Evolutionary conservation across 805 yeast species (phyloP), one percentile per base, ranked within the genome.

Genomic region (Saccharomycopsis fermentans): DNA sequence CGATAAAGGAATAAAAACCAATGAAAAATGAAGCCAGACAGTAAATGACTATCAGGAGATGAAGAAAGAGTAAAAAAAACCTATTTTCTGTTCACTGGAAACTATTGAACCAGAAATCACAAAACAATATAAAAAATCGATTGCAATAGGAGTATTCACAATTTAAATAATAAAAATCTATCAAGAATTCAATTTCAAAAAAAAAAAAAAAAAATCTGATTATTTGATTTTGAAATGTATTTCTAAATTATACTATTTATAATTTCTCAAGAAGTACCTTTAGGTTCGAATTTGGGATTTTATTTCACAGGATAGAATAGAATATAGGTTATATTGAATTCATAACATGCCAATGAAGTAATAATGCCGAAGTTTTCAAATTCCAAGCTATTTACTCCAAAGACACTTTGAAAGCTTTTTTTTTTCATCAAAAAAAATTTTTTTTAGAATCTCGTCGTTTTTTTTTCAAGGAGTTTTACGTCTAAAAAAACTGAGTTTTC

Each of bases 111-210:
- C n/a, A 24, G n/a, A 11, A 6, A 43, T 21, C 50, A 43, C 27
- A 43, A 43, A 43, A 43, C 29, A 43, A 43, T 21, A 43, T 9
- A 43, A 43, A 21, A 4, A 43, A 21, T 8, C 24, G 26, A 21
- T 14, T 43, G 50, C 17, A 24, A 21, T 43, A 24, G 50, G 26
- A 24, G 29, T 21, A 43, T 43, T 21, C 24, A 43, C 50, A 43
- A 43, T 43, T 43, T 29, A 43, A 43, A 43, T 43, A 43, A 43
- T 29, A 43, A 43, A 43, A 43, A 43, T 43, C 50, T 43, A 43
- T 43, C 50, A 43, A 43, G 50, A 43, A 43, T 43, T 43, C 29
- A 43, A 43, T 26, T 43, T 43, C 50, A 43, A 43, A 43, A 43
- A 43, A 21, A 43, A 43, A 43, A 43, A 43, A 21, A 43, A 21